Conservation (phyloP, 108 stramenopile genomes). For the Cyclotella kingstonii region DNA sequence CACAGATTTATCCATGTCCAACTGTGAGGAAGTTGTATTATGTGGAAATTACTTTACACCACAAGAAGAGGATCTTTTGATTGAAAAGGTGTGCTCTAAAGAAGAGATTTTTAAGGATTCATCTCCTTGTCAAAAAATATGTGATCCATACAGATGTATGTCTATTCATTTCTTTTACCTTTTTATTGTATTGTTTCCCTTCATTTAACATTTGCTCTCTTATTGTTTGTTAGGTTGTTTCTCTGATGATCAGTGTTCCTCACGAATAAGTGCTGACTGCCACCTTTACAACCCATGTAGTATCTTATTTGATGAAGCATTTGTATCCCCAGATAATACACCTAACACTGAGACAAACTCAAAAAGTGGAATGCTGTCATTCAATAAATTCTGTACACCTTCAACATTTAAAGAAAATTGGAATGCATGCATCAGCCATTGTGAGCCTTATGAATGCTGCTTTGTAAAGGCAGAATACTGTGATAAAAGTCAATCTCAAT, state of each 20-base stretch:
- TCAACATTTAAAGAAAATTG: not conserved
- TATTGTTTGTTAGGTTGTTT: not conserved
- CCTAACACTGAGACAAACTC: not conserved
- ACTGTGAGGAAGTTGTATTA: not conserved
- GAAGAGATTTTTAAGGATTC: not conserved
- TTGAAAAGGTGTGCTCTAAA: not conserved
- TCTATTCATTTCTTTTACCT: not conserved
- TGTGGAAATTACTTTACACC: not conserved
- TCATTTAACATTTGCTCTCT: not conserved
- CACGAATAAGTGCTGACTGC: not conserved
- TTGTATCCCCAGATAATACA: not conserved
- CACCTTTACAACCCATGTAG: not conserved
- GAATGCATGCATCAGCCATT: constrained; percentile 5
- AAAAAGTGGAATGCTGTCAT: not conserved
- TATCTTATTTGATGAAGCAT: not conserved
- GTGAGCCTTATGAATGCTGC: constrained; percentile 12
- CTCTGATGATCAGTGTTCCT: constrained; percentile 2
- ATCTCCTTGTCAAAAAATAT: not conserved
- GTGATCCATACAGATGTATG: constrained; percentile 1
- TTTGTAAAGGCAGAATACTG: not conserved
- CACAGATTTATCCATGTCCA: not conserved
- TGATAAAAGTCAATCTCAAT: not conserved
- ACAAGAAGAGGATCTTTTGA: not conserved
- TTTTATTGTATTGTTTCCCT: not conserved
- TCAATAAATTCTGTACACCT: not conserved